Percentiles rank a stretch among this genome's conserved stretches.
Evolutionary conservation across 108 stramenopile species (phyloP).

Genomic region (Nitzschia sp.): DNA sequence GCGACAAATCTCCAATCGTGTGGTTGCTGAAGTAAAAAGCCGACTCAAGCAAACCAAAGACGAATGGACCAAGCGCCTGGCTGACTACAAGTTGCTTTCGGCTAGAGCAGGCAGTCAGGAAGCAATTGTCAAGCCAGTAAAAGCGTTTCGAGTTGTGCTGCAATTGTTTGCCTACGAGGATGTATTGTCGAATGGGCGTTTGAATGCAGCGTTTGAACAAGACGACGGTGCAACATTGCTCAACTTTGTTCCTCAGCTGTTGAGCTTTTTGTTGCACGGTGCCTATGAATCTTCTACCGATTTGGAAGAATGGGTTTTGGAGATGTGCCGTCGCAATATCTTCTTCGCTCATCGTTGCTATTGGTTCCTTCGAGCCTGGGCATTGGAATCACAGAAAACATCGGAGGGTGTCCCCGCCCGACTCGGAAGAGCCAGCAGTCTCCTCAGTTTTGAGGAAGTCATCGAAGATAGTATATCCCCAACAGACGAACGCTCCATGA

Average conservation of each 20-base stretch:
- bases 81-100: slow-evolving; percentile 39
- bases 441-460: slow-evolving; percentile 30
- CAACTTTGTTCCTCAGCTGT: slow-evolving; percentile 80
- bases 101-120: slow-evolving; percentile 22
- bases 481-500: slow-evolving; percentile 8
- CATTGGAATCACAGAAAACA: slow-evolving; percentile 45
- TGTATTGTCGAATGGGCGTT: slow-evolving; percentile 55
- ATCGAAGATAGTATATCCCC: not conserved
- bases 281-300: slow-evolving; percentile 67
- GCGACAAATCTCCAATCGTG: slow-evolving; percentile 30
- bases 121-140: slow-evolving; percentile 31
- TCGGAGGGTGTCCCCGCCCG: slow-evolving; percentile 4
- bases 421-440: slow-evolving; percentile 35
- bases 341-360: slow-evolving; percentile 86
- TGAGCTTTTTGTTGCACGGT: slow-evolving; percentile 85
- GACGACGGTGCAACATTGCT: slow-evolving; percentile 59
- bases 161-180: slow-evolving; percentile 87
- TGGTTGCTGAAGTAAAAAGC: slow-evolving; percentile 44
- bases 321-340: slow-evolving; percentile 61
- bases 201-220: slow-evolving; percentile 65
- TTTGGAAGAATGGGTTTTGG: slow-evolving; percentile 81
- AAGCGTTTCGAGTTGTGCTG: slow-evolving; percentile 75
- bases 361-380: slow-evolving; percentile 87
- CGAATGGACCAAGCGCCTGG: slow-evolving; percentile 55
- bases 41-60: slow-evolving; percentile 37